Percentiles rank a stretch among this genome's conserved stretches.
These are phyloP conservation scores for Sequoiadendron giganteum DNA, from an alignment of 75 land plant genomes.

Conservation along the genomic window DNA sequence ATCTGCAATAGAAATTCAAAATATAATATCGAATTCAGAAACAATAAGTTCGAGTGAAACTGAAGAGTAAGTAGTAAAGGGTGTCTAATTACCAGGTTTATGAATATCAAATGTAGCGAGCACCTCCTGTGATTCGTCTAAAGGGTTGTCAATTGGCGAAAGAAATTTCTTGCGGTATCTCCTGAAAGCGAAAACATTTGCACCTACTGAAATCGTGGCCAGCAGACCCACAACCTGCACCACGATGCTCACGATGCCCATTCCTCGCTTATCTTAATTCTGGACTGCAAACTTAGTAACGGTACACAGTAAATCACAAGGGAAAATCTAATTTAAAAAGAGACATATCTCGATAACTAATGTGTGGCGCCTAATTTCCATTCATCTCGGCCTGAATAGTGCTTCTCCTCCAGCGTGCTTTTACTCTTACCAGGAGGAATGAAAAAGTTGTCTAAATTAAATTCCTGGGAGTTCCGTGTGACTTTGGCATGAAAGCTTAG, in stretches of 20 bases:
- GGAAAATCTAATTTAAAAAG: no score
- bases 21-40: neutral
- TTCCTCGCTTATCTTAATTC: neutral
- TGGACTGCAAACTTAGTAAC: no score
- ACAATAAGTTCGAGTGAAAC: neutral
- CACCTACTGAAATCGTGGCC: conserved; percentile 67
- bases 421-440: no score
- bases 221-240: conserved; percentile 69
- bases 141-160: conserved; percentile 54
- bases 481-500: no score
- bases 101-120: conserved; percentile 69
- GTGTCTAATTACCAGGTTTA: conserved; percentile 21
- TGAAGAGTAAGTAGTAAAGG: neutral
- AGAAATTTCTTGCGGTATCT: conserved; percentile 61
- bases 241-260: neutral
- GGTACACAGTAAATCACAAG: no score
- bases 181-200: conserved; percentile 70
- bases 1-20: neutral
- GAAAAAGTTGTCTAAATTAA: no score
- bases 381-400: no score
- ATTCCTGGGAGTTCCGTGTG: no score
- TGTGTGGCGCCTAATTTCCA: no score
- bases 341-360: no score
- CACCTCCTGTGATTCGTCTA: conserved; percentile 69
- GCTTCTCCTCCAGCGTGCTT: no score